Evolutionary conservation across 306 rosid species (phyloP).

Genomic region (Pyrus bretschneideri): DNA sequence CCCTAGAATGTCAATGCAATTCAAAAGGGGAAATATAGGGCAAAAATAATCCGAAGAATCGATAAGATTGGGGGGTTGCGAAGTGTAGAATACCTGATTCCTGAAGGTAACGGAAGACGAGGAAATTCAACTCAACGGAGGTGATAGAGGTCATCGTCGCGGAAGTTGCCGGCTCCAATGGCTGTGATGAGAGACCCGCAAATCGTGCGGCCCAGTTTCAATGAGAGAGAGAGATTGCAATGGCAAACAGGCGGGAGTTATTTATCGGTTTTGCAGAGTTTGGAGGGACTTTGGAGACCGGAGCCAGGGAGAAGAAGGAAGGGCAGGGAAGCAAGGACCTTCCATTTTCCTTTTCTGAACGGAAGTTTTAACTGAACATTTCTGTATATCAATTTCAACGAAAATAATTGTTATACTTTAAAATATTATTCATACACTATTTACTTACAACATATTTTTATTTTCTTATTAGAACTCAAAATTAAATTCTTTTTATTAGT

Average conservation of each 20-base stretch:
- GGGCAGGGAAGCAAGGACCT: not conserved
- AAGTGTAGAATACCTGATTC: slow-evolving; percentile 65
- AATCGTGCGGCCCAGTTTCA: slow-evolving; percentile 25
- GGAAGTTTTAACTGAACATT: too few species aligned
- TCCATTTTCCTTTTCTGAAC: too few species aligned
- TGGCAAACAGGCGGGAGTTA: not conserved
- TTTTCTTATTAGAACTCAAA: too few species aligned
- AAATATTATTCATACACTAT: fast-evolving
- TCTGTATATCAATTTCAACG: too few species aligned
- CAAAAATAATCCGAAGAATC: not conserved
- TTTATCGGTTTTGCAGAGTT: not conserved
- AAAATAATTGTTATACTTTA: fast-evolving
- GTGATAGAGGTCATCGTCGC: slow-evolving; percentile 57
- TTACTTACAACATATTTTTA: not conserved
- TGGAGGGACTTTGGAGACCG: not conserved
- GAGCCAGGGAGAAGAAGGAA: not conserved
- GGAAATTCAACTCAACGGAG: slow-evolving; percentile 79
- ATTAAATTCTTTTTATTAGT: not conserved
- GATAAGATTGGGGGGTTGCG: not conserved
- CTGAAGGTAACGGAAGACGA: slow-evolving; percentile 83
- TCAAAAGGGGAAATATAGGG: too few species aligned
- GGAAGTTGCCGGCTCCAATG: slow-evolving; percentile 26
- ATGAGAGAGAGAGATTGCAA: not conserved
- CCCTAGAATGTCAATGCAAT: slow-evolving; percentile 13
- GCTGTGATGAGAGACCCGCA: slow-evolving; percentile 21